Evolutionary conservation across 371 early-diverging fungal genomes (phyloP), one percentile per base, ranked within the genome.

Genomic region (Mucor racemosus): DNA sequence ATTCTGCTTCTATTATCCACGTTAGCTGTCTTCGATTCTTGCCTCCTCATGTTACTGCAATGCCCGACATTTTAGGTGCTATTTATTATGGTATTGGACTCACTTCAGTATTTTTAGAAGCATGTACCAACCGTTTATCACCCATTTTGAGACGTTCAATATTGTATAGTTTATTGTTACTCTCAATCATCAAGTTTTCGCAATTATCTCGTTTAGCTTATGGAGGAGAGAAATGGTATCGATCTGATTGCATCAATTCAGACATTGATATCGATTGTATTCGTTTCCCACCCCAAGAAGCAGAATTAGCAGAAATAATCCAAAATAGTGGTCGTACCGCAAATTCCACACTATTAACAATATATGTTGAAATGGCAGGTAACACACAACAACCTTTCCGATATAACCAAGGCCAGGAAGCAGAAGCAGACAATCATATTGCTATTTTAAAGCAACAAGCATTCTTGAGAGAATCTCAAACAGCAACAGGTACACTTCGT

Each of bases 11-110:
- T 0, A 2, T 73, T 7, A 55, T 69, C 4, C 71, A 74, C 3
- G 35, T 67, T 1, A n/a, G 61, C 41, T 46, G 60, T 3, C 36
- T 81, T 10, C 9, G 62, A 4, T 44, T 67, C 34, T 33, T 70
- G 10, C 66, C 74, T 1, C 0, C n/a, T 0, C 65, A 65, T 56
- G 54, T 38, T 5, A 11, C 62, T 4, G 44, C 60, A 17, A 65
- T 78, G 66, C 59, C 69, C 5, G 81, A 81, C 60, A 73, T 75
- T 17, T 39, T 78, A 0, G 68, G 72, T 4, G 63, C 71, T 33
- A 53, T 68, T 6, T 76, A 73, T 33, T 75, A 67, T 31, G 69
- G 74, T 19, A 55, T 68, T 36, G 55, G 65, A 4, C 50, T 73
- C 1, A 39, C 58, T 6, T 41, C 76, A 10, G 67, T 73, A 0